Conservation (phyloP, 148 eudicot genomes). For the Amaranthus hypochondriacus region DNA sequence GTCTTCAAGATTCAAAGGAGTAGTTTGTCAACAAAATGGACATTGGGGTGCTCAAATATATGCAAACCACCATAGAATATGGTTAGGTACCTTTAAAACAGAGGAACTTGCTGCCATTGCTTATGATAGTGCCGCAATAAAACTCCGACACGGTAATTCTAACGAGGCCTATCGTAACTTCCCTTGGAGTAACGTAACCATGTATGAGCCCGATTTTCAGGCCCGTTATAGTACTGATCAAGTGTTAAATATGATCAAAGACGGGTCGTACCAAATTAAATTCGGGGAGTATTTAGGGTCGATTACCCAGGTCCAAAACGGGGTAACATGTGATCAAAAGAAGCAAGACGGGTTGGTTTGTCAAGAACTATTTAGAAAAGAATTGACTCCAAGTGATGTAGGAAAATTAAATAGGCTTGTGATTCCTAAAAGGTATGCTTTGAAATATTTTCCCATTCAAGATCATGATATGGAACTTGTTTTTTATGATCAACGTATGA, state of each 20-base stretch:
- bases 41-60: constrained; percentile 56
- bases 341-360: constrained; percentile 12
- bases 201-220: constrained; percentile 34
- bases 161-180: constrained; percentile 31
- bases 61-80: constrained; percentile 33
- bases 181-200: constrained; percentile 9
- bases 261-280: constrained; percentile 40
- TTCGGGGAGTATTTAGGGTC: constrained; percentile 27
- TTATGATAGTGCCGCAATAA: constrained; percentile 47
- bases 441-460: constrained; percentile 24
- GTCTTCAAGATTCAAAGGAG: constrained; percentile 30
- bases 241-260: constrained; percentile 43
- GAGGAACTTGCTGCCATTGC: constrained; percentile 43
- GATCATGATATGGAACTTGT: constrained; percentile 13
- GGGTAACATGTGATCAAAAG: background rate
- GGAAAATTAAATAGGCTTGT: constrained; percentile 50
- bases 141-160: constrained; percentile 19
- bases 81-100: constrained; percentile 57
- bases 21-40: constrained; percentile 42
- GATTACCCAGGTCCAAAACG: background rate
- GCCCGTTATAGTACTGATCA: constrained; percentile 17
- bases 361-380: constrained; percentile 36
- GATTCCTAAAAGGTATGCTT: constrained; percentile 46
- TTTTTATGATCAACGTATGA: constrained; percentile 32
- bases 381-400: constrained; percentile 49